A percentile compares a stretch with the other conserved stretches of the same genome.
Conservation (phyloP, 2,329 filamentous ascomycete species). For the Ciborinia camelliae region DNA sequence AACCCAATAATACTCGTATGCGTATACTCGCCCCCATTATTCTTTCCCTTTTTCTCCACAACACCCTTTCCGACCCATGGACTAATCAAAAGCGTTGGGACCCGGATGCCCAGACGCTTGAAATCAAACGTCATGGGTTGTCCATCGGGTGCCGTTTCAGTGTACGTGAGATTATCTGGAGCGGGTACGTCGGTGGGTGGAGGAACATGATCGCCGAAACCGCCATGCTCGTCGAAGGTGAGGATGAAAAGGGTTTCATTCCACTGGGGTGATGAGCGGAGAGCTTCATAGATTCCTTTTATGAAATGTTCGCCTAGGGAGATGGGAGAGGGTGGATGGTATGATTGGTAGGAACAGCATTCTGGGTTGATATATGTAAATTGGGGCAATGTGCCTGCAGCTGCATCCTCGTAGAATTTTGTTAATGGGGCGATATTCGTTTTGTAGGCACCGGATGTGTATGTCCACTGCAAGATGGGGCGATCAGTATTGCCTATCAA, state of each 20-base stretch:
- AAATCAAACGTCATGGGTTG: constrained; percentile 41
- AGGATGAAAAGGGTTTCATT: constrained; percentile 46
- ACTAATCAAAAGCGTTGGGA: constrained; percentile 45
- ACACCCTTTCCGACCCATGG: constrained; percentile 44
- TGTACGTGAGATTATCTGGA: constrained; percentile 40
- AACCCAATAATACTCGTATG: constrained; percentile 45
- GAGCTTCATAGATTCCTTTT: constrained; percentile 46
- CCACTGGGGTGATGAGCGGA: constrained; percentile 46
- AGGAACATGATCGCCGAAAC: constrained; percentile 47
- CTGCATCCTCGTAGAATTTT: constrained; percentile 45
- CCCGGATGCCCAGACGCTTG: constrained; percentile 43
- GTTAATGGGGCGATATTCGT: constrained; percentile 40
- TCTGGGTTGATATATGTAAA: constrained; percentile 50
- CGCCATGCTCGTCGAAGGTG: constrained; percentile 48
- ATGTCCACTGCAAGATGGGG: too few species aligned
- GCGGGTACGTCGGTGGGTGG: constrained; percentile 42
- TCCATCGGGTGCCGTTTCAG: constrained; percentile 39
- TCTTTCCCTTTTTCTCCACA: constrained; percentile 41
- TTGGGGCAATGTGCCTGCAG: constrained; percentile 43
- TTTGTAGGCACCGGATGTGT: constrained; percentile 37
- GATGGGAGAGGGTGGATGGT: constrained; percentile 45
- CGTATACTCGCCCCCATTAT: constrained; percentile 42
- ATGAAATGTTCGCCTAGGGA: constrained; percentile 45
- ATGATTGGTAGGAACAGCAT: constrained; percentile 49
- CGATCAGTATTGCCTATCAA: too few species aligned